phyloP scores from a whole-genome alignment of 169 alveolate genomes.

The Cryptosporidium xiaoi region DNA sequence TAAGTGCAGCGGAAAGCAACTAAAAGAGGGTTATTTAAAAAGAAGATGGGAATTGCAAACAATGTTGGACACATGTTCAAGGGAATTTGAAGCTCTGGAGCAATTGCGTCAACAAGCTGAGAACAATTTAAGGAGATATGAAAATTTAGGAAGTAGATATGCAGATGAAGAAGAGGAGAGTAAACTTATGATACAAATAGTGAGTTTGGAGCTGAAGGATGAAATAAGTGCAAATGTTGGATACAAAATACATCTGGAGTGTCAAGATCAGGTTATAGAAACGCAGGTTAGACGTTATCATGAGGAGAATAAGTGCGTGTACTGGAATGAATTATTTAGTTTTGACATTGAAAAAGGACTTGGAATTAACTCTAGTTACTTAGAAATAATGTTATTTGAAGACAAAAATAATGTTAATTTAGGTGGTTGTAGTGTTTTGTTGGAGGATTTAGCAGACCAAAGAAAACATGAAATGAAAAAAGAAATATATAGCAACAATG shows the following conservation, averaged over 20 bases:
- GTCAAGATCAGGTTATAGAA: constrained; percentile 71
- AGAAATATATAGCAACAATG: constrained; percentile 28
- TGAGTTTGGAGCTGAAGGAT: constrained; percentile 34
- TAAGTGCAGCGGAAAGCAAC: constrained; percentile 54
- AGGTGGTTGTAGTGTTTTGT: constrained; percentile 35
- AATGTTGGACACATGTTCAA: constrained; percentile 65
- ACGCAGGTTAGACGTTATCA: constrained; percentile 36
- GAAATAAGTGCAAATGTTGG: constrained; percentile 9
- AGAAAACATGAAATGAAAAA: constrained; percentile 52
- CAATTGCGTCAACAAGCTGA: constrained; percentile 73
- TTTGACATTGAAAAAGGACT: constrained; percentile 41
- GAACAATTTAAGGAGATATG: constrained; percentile 54
- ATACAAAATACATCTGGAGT: constrained; percentile 63
- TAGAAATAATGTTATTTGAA: constrained; percentile 31
- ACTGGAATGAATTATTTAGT: constrained; percentile 70
- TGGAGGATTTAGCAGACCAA: constrained; percentile 72
- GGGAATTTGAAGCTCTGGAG: constrained; percentile 65
- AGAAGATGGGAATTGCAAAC: constrained; percentile 72
- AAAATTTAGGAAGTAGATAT: constrained; percentile 36
- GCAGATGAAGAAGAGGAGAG: constrained; percentile 34
- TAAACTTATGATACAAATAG: constrained; percentile 56
- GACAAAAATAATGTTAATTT: constrained; percentile 3
- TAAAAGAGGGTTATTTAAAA: constrained; percentile 62
- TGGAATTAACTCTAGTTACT: constrained; percentile 7
- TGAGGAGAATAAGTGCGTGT: constrained; percentile 33